Evolutionary conservation across 306 rosid genomes (phyloP), one percentile per base, ranked within the genome.

Genomic region (Ormosia semicastrata): DNA sequence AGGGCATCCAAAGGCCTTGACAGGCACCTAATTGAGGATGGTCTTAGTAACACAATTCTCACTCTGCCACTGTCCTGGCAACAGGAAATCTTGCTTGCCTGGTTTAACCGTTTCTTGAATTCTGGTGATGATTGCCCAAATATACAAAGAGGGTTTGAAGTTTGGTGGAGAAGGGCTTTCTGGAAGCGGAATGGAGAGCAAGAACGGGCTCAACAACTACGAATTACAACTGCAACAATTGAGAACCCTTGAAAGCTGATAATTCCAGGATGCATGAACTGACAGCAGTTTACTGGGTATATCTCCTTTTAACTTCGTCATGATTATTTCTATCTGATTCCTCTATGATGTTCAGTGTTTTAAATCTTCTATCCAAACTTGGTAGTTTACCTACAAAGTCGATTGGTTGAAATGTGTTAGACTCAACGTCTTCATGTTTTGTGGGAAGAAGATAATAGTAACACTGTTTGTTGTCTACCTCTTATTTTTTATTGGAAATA

Each of bases 111-210:
- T 14, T 96, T 93, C 88, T 83, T 93, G 90, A 96, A 92, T 81
- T 93, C 97, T 0, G 92, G 98, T 1, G 99, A 96, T 88, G 99
- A 93, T 90, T 96, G 97, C 86, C 99, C 99, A 13, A 96, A 96
- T 75, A 92, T 96, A 79, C 99, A 92, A 88, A 89, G 97, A 71
- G 99, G 97, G 15, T 96, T 96, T 53, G 97, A 93, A 85, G 96
- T 96, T 78, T 96, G 99, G 99, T 96, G 99, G 99, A 91, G 97
- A 85, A 87, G 99, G 69, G 90, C 98, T 49, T 96, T 96, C 75
- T 93, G 93, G 98, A 91, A 92, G 80, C 88, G 97, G 60, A 89
- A 69, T 77, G 89, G 85, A 32, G 97, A 91, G 82, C 97, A 79
- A 82, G 98, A 93, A 72, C 84, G 84, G 66, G 60, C 91, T 50